Evolutionary conservation across 371 early-diverging fungal genomes (phyloP).

Genomic region (Mortierella sp.): DNA sequence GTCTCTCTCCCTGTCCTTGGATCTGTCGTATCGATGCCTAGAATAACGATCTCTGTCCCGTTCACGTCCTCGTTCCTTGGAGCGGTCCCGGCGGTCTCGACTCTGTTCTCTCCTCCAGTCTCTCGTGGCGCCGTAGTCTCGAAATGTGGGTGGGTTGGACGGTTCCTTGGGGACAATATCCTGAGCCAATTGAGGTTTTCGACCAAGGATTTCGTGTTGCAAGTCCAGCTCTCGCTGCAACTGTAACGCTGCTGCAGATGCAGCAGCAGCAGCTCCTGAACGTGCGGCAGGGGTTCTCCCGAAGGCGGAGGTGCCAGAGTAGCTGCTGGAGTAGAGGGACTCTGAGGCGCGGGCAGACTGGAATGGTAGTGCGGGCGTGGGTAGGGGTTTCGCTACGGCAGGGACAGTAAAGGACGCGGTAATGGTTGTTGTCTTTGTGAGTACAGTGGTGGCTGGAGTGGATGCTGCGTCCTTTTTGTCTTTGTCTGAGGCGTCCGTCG

Average conservation of each 20-base stretch:
- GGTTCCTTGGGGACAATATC: slow-evolving; percentile 51
- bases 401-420: slow-evolving; percentile 47
- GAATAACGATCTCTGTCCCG: slow-evolving; percentile 36
- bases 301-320: slow-evolving; percentile 19
- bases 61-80: slow-evolving; percentile 45
- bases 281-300: slow-evolving; percentile 20
- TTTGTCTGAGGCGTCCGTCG: not conserved
- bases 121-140: slow-evolving; percentile 53
- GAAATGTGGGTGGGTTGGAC: slow-evolving; percentile 39
- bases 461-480: not conserved
- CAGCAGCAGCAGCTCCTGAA: slow-evolving; percentile 47
- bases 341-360: slow-evolving; percentile 53
- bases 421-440: slow-evolving; percentile 27
- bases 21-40: slow-evolving; percentile 37
- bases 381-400: slow-evolving; percentile 41
- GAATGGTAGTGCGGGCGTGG: slow-evolving; percentile 45
- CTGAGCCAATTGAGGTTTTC: slow-evolving; percentile 53
- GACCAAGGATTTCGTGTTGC: slow-evolving; percentile 47
- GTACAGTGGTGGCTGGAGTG: not conserved
- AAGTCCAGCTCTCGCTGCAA: slow-evolving; percentile 42
- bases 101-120: slow-evolving; percentile 55
- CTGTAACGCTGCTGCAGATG: slow-evolving; percentile 47
- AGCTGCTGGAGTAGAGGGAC: slow-evolving; percentile 35
- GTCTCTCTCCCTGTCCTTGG: slow-evolving; percentile 37
- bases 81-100: slow-evolving; percentile 50